A percentile compares a stretch with the other conserved stretches of the same genome.
Evolutionary conservation across 2,329 filamentous ascomycete genomes (phyloP).

Genomic region (Curvularia eragrostidis): DNA sequence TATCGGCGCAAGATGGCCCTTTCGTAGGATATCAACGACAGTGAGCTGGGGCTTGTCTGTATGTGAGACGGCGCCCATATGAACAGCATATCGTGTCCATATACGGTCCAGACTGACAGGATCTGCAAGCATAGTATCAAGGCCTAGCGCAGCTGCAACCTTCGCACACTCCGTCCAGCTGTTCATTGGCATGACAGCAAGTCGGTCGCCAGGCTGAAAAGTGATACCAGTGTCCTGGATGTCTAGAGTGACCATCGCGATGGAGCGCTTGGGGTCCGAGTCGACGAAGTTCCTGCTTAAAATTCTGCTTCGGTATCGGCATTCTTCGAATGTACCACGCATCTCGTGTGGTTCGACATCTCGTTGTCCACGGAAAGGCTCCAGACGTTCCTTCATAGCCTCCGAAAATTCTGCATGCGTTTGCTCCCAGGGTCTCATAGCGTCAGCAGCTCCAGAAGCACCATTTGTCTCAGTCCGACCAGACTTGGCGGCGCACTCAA

Average conservation of each 20-base stretch:
- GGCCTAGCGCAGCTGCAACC: slow-evolving; percentile 59
- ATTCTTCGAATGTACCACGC: slow-evolving; percentile 63
- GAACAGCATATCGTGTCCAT: slow-evolving; percentile 54
- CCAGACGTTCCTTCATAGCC: slow-evolving; percentile 62
- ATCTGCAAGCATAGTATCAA: slow-evolving; percentile 57
- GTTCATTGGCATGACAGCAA: slow-evolving; percentile 64
- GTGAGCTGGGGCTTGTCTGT: slow-evolving; percentile 21
- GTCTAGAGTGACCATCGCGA: slow-evolving; percentile 60
- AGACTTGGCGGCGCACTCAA: slow-evolving; percentile 62
- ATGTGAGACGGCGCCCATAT: slow-evolving; percentile 24
- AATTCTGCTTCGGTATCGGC: slow-evolving; percentile 58
- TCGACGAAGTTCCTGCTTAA: slow-evolving; percentile 57
- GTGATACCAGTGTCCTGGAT: slow-evolving; percentile 62
- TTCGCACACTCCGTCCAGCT: slow-evolving; percentile 63
- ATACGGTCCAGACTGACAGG: slow-evolving; percentile 48
- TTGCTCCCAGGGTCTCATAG: slow-evolving; percentile 32
- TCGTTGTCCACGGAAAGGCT: slow-evolving; percentile 58
- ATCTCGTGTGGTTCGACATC: slow-evolving; percentile 61
- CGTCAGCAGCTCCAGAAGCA: slow-evolving; percentile 30
- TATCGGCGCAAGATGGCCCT: slow-evolving; percentile 34
- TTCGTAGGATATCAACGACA: slow-evolving; percentile 33
- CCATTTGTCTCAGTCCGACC: slow-evolving; percentile 55
- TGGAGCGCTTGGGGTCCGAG: slow-evolving; percentile 54
- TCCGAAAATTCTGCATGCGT: slow-evolving; percentile 55
- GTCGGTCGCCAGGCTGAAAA: slow-evolving; percentile 60